Conservation (phyloP, 495 filamentous ascomycete species). For the Aspergillus hancockii region DNA sequence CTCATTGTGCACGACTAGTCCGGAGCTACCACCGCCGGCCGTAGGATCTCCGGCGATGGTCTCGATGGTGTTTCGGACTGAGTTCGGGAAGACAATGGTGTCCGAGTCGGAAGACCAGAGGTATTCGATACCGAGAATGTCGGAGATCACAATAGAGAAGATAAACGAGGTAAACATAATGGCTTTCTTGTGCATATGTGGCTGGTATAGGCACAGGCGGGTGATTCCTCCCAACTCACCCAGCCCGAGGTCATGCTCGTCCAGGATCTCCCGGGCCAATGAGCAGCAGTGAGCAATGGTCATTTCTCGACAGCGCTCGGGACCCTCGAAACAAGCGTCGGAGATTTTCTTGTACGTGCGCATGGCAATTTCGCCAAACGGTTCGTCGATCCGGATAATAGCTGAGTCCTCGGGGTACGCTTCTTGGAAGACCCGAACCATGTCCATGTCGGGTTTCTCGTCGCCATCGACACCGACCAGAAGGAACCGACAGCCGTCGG, state of each 20-base stretch:
- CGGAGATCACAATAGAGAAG: constrained; percentile 32
- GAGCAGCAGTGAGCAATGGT: constrained; percentile 30
- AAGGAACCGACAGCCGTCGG: constrained; percentile 28
- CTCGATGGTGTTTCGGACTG: constrained; percentile 30
- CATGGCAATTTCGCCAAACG: constrained; percentile 32
- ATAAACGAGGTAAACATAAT: constrained; percentile 40
- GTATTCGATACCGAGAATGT: constrained; percentile 32
- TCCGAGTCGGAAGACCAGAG: constrained; percentile 39
- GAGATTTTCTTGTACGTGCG: constrained; percentile 28
- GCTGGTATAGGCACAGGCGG: constrained; percentile 32
- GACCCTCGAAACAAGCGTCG: constrained; percentile 14
- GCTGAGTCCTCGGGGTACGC: constrained; percentile 26
- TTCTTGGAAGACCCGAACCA: constrained; percentile 34
- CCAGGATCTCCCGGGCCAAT: constrained; percentile 26
- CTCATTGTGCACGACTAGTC: constrained; percentile 33
- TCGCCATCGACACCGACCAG: constrained; percentile 36
- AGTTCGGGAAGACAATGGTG: constrained; percentile 29
- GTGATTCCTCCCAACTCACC: constrained; percentile 19
- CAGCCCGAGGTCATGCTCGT: constrained; percentile 21
- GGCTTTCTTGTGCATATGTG: constrained; percentile 35
- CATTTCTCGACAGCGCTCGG: constrained; percentile 19
- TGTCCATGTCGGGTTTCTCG: constrained; percentile 31
- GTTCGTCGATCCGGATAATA: constrained; percentile 32
- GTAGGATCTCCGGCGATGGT: constrained; percentile 30
- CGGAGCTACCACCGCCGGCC: constrained; percentile 32